Percentiles rank a stretch among this genome's conserved stretches.
Evolutionary conservation across 2,329 filamentous ascomycete species (phyloP).

Genomic region (Pyrenochaeta sp.): DNA sequence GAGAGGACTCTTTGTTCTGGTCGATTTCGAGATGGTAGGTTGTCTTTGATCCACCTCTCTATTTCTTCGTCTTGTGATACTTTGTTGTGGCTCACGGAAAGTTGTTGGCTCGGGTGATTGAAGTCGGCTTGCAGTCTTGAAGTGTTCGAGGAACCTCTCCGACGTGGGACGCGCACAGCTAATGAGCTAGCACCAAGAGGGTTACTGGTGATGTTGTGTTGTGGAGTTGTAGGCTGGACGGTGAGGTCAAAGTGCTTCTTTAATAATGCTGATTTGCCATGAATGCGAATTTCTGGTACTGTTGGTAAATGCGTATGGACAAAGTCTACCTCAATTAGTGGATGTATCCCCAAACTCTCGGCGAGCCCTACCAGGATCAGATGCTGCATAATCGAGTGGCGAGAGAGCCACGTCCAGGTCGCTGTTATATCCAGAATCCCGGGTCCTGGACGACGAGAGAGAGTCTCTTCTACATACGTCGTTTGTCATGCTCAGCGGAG

Average conservation of each 20-base stretch:
- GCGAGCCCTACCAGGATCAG: conserved; percentile 22
- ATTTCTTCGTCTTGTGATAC: conserved; percentile 24
- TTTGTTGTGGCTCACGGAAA: not conserved
- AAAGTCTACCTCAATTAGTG: conserved; percentile 17
- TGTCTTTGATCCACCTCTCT: conserved; percentile 35
- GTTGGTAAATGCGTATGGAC: conserved; percentile 7
- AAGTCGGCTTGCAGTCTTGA: not conserved
- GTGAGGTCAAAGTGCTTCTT: conserved; percentile 16
- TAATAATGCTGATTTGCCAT: conserved; percentile 5
- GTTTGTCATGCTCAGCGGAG: conserved; percentile 25
- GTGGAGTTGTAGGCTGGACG: not conserved
- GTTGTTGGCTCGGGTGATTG: not conserved
- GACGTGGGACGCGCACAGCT: conserved; percentile 1
- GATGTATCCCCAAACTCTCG: not conserved
- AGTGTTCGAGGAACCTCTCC: not conserved
- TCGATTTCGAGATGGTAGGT: conserved; percentile 25
- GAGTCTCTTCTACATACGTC: conserved; percentile 31
- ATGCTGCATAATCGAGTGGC: conserved; percentile 25
- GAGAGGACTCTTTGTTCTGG: conserved; percentile 34
- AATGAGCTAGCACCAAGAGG: not conserved
- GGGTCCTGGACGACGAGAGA: conserved; percentile 33
- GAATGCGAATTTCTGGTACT: conserved; percentile 10
- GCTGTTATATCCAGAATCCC: conserved; percentile 43
- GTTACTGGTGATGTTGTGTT: conserved; percentile 4
- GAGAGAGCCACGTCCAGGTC: conserved; percentile 36